These are phyloP conservation scores for Choanephora cucurbitarum DNA, from an alignment of 371 early-diverging fungal genomes.

Conservation along the genomic window DNA sequence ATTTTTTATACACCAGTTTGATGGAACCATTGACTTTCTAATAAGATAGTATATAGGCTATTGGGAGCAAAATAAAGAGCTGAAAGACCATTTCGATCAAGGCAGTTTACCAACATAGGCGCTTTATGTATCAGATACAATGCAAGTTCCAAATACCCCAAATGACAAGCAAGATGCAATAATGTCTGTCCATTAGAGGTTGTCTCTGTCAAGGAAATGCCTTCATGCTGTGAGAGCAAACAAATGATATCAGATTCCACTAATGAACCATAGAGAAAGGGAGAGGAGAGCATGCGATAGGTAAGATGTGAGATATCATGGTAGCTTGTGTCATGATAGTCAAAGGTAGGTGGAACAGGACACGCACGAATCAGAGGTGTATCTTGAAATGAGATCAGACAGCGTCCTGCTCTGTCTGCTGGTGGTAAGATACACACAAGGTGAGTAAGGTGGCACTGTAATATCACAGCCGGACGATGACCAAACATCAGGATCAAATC, in stretches of 20 bases:
- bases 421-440: constrained; percentile 80
- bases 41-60: too few species aligned
- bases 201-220: background rate
- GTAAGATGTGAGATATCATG: constrained; percentile 76
- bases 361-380: too few species aligned
- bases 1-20: too few species aligned
- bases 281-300: too few species aligned
- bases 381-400: constrained; percentile 67
- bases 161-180: constrained; percentile 21
- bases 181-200: constrained; percentile 19
- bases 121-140: constrained; percentile 1
- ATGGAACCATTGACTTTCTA: too few species aligned
- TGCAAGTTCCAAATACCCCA: constrained; percentile 6
- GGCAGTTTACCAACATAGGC: constrained; percentile 3
- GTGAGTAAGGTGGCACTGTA: constrained; percentile 58
- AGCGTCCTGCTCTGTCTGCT: constrained; percentile 64
- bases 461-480: constrained; percentile 45
- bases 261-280: background rate
- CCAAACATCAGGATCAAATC: constrained; percentile 56
- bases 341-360: constrained; percentile 42
- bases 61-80: constrained; percentile 21
- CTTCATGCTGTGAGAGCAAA: constrained; percentile 4
- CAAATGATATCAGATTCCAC: background rate
- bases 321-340: constrained; percentile 60
- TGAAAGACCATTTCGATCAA: constrained; percentile 25